Evolutionary conservation across 1,139 yeast species (phyloP), one percentile per base, ranked within the genome.

Genomic region (Nakaseomyces uthaithaninus): DNA sequence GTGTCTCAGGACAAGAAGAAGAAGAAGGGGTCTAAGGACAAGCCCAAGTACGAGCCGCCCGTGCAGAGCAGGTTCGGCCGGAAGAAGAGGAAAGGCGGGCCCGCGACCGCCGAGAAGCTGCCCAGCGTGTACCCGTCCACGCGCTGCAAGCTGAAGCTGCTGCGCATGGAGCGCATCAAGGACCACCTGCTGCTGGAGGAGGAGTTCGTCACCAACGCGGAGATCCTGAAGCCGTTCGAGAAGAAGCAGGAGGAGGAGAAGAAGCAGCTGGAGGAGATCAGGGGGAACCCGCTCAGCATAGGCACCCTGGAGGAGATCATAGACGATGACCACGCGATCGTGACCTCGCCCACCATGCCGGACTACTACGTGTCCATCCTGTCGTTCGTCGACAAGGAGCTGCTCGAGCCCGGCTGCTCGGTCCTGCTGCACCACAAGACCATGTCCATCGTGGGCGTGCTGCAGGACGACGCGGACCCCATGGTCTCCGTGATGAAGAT

Each of bases 311-410:
- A 91, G 60, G 99, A 91, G 66, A 84, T 93, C 45, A 86, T 91
- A 52, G 98, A 91, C 60, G 98, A 91, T 63, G 98, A 91, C 62
- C 98, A 93, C 64, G 99, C 98, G 16, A 93, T 91, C 68, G 97
- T 91, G 35, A 86, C 96, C 28, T 80, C 94, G 42, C 80, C 95
- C 4, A 86, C 95, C 10, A 97, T 97, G 20, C 94, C 96, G 6
- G 98, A 93, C 65, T 93, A 89, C 64, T 91, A 91, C 60, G 99
- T 91, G 27, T 80, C 95, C 7, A 91, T 91, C 49, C 71, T 93
- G 66, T 86, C 96, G n/a, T 91, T 91, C 71, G 98, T 93, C 17
- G 98, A 91, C 64, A 91, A 91, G 66, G 97, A 94, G 45, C 68
- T 91, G 48, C 69, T 91, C 45, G 98, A 93, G 64, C 98, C 98